Evolutionary conservation across 129 eudicot genomes (phyloP).

Genomic region (Dittrichia graveolens): DNA sequence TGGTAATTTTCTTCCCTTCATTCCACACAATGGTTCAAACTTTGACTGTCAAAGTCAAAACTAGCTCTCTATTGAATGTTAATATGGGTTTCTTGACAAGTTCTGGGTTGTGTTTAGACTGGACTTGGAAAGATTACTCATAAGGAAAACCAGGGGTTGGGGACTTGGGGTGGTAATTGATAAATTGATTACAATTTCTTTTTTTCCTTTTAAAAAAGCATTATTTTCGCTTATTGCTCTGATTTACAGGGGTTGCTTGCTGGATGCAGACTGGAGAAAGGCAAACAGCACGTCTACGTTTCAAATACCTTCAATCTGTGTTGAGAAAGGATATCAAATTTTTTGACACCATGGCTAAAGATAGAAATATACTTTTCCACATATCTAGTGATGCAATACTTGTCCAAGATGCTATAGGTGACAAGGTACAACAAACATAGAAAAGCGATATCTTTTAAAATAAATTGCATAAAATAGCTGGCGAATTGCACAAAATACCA

Average conservation of each 20-base stretch:
- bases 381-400: constrained; percentile 81
- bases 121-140: too few species aligned
- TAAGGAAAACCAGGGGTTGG: too few species aligned
- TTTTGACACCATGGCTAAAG: constrained; percentile 74
- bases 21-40: constrained; percentile 2
- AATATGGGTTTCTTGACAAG: constrained; percentile 1
- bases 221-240: neutral
- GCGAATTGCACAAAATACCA: neutral
- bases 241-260: constrained; percentile 76
- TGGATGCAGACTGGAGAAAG: constrained; percentile 91
- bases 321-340: constrained; percentile 62
- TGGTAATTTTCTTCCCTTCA: constrained; percentile 46
- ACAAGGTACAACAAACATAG: constrained; percentile 54
- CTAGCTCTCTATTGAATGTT: neutral
- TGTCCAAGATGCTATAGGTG: constrained; percentile 90
- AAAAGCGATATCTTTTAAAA: too few species aligned
- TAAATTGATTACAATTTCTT: too few species aligned
- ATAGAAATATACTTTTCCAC: constrained; percentile 54
- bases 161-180: too few species aligned
- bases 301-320: constrained; percentile 65
- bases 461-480: neutral
- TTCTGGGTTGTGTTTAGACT: too few species aligned
- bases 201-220: too few species aligned
- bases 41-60: constrained; percentile 11
- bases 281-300: constrained; percentile 72